Conservation (phyloP, 1,284 basidiomycete genomes). For the Apiotrichum brassicae region DNA sequence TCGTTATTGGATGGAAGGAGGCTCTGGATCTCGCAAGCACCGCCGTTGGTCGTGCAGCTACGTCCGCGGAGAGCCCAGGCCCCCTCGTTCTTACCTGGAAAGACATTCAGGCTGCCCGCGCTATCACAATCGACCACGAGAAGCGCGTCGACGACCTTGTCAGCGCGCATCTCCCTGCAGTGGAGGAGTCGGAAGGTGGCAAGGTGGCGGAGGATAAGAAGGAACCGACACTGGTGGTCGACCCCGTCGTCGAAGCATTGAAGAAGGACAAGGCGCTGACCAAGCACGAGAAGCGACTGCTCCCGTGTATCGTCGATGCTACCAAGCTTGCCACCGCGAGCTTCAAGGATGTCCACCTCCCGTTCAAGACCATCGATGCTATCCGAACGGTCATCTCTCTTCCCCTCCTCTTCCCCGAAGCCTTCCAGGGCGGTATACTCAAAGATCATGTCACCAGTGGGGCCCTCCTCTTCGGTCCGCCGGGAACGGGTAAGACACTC, state of each 20-base stretch:
- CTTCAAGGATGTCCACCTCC: conserved; percentile 81
- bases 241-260: conserved; percentile 67
- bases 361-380: conserved; percentile 74
- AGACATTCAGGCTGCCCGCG: conserved; percentile 24
- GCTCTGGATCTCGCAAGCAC: conserved; percentile 27
- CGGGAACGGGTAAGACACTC: conserved; percentile 85
- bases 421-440: conserved; percentile 84
- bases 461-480: conserved; percentile 78
- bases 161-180: conserved; percentile 14
- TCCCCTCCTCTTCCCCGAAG: conserved; percentile 79
- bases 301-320: conserved; percentile 77
- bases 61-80: neutral
- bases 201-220: conserved; percentile 8
- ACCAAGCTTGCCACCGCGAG: conserved; percentile 60
- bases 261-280: conserved; percentile 68
- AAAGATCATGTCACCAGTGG: conserved; percentile 85
- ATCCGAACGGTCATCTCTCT: conserved; percentile 85
- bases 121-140: conserved; percentile 12
- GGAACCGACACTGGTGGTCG: conserved; percentile 30
- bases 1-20: conserved; percentile 25
- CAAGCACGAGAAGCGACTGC: conserved; percentile 64
- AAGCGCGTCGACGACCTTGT: conserved; percentile 14
- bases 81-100: conserved; percentile 22
- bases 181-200: conserved; percentile 4
- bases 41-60: conserved; percentile 16